Base-by-base conservation (phyloP, 1,284 basidiomycete species). In the Trametes hirsuta region DNA sequence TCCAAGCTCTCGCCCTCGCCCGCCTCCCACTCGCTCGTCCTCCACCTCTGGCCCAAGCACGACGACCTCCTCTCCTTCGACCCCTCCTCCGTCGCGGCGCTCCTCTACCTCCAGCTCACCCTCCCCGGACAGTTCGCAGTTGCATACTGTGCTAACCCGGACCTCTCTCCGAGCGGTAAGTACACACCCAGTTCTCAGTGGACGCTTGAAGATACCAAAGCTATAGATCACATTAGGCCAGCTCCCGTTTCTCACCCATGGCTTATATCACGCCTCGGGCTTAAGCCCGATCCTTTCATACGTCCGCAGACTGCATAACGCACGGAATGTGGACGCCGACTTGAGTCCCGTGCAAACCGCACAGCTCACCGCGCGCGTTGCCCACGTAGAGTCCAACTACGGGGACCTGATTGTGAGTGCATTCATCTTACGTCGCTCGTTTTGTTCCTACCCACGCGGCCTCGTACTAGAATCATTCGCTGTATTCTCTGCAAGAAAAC, bases 111-210 rank as follows among this genome's bases (percentile, higher is more conserved):
- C 40, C 90, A 92, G 69, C 73, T 87, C 22, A 73, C 82, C 15
- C 79, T 88, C 45, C 87, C 90, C 1, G 86, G 84, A 11, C 76
- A 81, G 64, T 93, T 88, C 72, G 72, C 73, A 15, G 73, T 93
- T 35, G 76, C 78, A 41, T 82, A 87, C 72, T 87, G 83, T 66
- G 79, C 81, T 14, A 84, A 90, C 70, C 86, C 89, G 6, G 89
- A 91, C 74, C 63, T 81, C n/a, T 91, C 90, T 59, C 88, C 90
- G n/a, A 85, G 79, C 67, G 91, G 91, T 88, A 72, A 73, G 84
- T 80, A 63, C 34, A 14, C 62, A 72, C 30, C 8, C 30, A 8
- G 30, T 21, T 25, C 21, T 1, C n/a, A 1, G 1, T 22, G 6
- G n/a, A 14, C 5, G 18, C 2, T 37, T 18, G 11, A 21, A 21